These are phyloP conservation scores for Solanum chiquidenum DNA, from an alignment of 257 asterid genomes.

Conservation along the genomic window DNA sequence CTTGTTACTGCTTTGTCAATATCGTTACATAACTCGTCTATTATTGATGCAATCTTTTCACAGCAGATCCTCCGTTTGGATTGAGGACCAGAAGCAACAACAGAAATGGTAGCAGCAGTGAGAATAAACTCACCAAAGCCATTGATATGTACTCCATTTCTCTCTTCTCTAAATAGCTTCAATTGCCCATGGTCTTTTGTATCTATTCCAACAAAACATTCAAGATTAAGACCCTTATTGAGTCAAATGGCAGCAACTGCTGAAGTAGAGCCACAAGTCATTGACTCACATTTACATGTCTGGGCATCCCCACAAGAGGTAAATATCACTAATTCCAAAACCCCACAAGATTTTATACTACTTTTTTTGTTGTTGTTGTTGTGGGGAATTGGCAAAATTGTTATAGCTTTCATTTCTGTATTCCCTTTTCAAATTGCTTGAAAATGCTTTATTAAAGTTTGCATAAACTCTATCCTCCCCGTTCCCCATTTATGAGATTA, in stretches of 20 bases:
- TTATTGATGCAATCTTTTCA: not conserved
- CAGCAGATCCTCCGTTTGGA: not conserved
- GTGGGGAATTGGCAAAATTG: not conserved
- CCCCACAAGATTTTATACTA: not conserved
- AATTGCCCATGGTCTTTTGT: not conserved
- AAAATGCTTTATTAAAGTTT: not conserved
- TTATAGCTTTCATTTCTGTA: not conserved
- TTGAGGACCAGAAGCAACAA: not conserved
- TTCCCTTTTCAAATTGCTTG: not conserved
- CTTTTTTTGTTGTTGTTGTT: not conserved
- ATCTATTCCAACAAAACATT: not conserved
- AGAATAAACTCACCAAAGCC: constrained; percentile 22
- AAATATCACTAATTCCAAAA: not conserved
- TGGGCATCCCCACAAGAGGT: constrained; percentile 83
- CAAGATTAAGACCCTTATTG: constrained; percentile 1
- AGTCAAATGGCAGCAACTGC: constrained; percentile 28
- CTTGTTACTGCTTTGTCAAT: accelerated
- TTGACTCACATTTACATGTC: constrained; percentile 88
- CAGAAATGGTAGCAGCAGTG: constrained; percentile 2
- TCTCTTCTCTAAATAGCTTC: not conserved
- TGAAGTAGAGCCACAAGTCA: constrained; percentile 14
- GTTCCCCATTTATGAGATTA: not conserved
- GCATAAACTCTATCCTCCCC: not conserved
- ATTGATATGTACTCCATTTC: constrained; percentile 9
- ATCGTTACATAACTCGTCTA: accelerated